Conservation (phyloP, 1,284 basidiomycete species). For the Coniferiporia sulphurascens region DNA sequence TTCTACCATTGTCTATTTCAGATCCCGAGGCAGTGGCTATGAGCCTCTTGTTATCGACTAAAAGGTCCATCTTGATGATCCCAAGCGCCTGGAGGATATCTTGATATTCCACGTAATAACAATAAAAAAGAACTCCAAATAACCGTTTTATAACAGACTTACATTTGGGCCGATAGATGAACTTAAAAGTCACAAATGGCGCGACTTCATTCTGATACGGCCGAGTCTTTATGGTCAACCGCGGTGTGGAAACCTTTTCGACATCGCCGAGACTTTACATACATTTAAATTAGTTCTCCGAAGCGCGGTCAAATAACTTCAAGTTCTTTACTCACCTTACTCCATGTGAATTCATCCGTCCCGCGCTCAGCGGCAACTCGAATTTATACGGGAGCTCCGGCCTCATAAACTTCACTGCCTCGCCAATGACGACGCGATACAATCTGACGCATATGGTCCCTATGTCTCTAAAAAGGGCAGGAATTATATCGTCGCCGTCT, state of each 20-base stretch:
- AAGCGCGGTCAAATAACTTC: background rate
- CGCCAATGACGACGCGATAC: background rate
- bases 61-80: background rate
- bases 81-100: background rate
- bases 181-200: conserved; percentile 1
- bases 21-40: background rate
- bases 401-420: no score
- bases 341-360: background rate
- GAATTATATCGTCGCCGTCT: background rate
- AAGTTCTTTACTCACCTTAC: background rate
- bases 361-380: background rate
- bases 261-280: background rate
- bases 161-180: background rate
- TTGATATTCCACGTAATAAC: background rate
- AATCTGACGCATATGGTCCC: background rate
- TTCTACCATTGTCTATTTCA: background rate
- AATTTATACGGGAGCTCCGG: background rate
- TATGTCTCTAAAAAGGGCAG: background rate
- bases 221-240: background rate
- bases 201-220: background rate
- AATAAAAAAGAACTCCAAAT: background rate
- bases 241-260: background rate
- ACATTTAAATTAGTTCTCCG: background rate
- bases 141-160: background rate
- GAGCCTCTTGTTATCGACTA: background rate